Base-by-base conservation (phyloP, 768 basidiomycete species). In the Termitomyces sp. region DNA sequence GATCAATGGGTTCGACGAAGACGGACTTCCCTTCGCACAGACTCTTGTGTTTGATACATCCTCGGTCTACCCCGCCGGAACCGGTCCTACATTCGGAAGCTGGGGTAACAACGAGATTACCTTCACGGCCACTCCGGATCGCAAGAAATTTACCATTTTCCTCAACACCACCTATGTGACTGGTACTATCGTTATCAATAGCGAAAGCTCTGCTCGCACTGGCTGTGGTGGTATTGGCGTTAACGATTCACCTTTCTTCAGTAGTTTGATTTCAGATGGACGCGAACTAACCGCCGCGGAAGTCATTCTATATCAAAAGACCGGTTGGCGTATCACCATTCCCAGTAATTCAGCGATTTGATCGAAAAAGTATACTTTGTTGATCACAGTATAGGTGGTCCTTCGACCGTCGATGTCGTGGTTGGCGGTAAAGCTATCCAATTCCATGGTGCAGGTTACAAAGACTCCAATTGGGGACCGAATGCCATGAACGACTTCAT, bases 401-500 rank as follows among this genome's bases (percentile, higher is more conserved):
- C 42, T 40, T 56, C 58, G 9, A 50, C 38, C 18, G 58, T 60
- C 20, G 49, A 56, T 46, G 23, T 54, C 31, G 40, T 50, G 31
- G 39, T 60, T 20, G 52, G 48, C 7, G 58, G 58, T 25, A 56
- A 56, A 41, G 11, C 43, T 10, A 49, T 60, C 20, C 38, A 42
- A 32, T 60, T 60, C 43, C 32, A 10, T 12, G 58, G 58, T 23
- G 33, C 51, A 36, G 58, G 58, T 18, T 60, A 60, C 40, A 60
- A 60, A 46, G 58, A 60, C 27, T 60, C 58, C 7, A 60, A 60
- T 44, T 60, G 58, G 58, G 52, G 51, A 15, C 49, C 58, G 7
- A 47, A 56, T 33, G 58, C 58, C 27, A 53, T 60, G 55, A 60
- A 60, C 33, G 55, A 56, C 40, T 60, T 60, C 40, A 43, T 60